Evolutionary conservation across 2,329 filamentous ascomycete genomes (phyloP), one percentile per base, ranked within the genome.

Genomic region (Rutstroemia sp.): DNA sequence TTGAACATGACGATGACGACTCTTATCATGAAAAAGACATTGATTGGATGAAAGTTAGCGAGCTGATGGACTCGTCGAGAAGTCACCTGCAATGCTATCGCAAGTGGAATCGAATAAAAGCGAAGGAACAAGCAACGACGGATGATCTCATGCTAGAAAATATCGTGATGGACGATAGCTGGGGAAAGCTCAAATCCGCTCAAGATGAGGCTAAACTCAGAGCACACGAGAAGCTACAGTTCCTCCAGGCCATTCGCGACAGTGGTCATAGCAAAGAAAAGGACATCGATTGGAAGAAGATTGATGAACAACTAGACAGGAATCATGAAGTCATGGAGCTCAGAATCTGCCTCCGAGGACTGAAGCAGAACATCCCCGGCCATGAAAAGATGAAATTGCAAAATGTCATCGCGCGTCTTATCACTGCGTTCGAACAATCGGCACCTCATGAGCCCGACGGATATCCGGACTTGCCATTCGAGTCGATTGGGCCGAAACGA

Each of bases 21-120:
- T 34, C 74, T 1, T 75, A 80, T 25, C 55, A 63, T 45, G 78
- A 81, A 59, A 71, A 75, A 17, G 69, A 82, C 34, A 76, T 90
- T 59, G 81, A 86, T 63, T 91, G 87, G 86, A 73, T 78, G 50
- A 68, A 74, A 8, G 80, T 91, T 23, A 85, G 83, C 62, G 72
- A 80, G 58, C 76, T 76, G 54, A 84, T 91, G 80, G 76, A 73
- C 14, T 73, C 76, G 48, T 82, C 75, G 8, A 77, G 88, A 46
- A 87, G 79, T 59, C 78, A 83, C 3, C 76, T 88, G 23, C 86
- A 89, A 67, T 89, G 86, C 66, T 75, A 78, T 25, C 76, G 76
- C 25, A 90, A 91, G 66, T 90, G 85, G 83, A 80, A 79, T 58
- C 69, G 73, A 27, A 61, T 82, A 17, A 69, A 72, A 51, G 65